phyloP scores from a whole-genome alignment of 805 yeast species.

The Ogataea corticis region DNA sequence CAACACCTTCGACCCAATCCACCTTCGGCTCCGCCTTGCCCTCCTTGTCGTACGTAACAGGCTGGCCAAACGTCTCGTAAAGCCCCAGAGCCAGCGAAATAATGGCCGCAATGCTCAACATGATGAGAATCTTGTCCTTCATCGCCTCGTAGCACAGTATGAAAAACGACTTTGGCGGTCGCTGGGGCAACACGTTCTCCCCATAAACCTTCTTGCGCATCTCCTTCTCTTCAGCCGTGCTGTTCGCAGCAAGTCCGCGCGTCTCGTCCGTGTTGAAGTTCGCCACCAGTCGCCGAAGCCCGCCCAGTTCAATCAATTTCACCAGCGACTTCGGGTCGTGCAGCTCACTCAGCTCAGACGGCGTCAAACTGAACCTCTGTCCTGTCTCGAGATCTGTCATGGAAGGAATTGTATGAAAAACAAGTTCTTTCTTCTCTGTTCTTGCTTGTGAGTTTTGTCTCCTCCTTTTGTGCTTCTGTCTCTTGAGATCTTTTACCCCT shows the following conservation, averaged over 20 bases:
- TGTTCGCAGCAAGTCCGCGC: slow-evolving; percentile 42
- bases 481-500: no score
- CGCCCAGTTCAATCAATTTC: slow-evolving; percentile 45
- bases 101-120: slow-evolving; percentile 82
- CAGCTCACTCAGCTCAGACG: slow-evolving; percentile 43
- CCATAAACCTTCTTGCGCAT: slow-evolving; percentile 59
- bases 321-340: slow-evolving; percentile 65
- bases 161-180: slow-evolving; percentile 66
- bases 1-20: slow-evolving; percentile 99
- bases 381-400: slow-evolving; percentile 18
- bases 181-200: slow-evolving; percentile 68
- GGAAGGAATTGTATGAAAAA: no score
- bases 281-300: slow-evolving; percentile 37
- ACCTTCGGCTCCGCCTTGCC: slow-evolving; percentile 79
- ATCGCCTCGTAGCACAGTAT: slow-evolving; percentile 76
- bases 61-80: slow-evolving; percentile 89
- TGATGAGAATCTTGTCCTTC: slow-evolving; percentile 85
- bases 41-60: slow-evolving; percentile 71
- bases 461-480: no score
- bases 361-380: slow-evolving; percentile 24
- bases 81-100: slow-evolving; percentile 88
- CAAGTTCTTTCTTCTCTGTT: no score
- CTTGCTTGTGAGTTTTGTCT: no score
- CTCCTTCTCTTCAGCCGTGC: slow-evolving; percentile 31
- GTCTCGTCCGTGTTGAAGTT: slow-evolving; percentile 38